phyloP scores from a whole-genome alignment of 352 stramenopile genomes.

The Phytophthora pini region DNA sequence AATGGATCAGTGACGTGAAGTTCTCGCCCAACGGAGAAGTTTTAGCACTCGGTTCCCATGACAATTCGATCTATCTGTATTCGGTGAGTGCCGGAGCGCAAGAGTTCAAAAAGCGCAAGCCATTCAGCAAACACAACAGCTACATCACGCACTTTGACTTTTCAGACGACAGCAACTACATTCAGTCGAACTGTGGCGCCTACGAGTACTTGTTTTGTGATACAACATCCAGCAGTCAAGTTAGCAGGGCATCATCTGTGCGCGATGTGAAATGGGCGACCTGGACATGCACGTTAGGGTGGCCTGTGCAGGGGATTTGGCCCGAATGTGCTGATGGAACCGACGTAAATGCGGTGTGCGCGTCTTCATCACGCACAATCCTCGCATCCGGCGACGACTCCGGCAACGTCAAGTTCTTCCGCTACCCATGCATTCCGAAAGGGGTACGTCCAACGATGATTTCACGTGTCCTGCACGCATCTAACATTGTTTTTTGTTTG shows the following conservation, averaged over 20 bases:
- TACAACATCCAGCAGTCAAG: constrained; percentile 74
- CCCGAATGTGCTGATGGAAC: constrained; percentile 81
- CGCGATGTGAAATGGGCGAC: constrained; percentile 90
- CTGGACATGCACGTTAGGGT: constrained; percentile 90
- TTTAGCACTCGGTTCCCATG: constrained; percentile 73
- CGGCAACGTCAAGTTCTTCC: constrained; percentile 87
- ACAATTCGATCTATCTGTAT: constrained; percentile 80
- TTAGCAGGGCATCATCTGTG: constrained; percentile 76
- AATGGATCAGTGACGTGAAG: constrained; percentile 84
- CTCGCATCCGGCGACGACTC: constrained; percentile 86
- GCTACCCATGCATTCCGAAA: constrained; percentile 81
- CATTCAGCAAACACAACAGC: constrained; percentile 85
- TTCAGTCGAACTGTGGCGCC: constrained; percentile 86
- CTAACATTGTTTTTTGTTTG: constrained; percentile 7
- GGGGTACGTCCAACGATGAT: constrained; percentile 42
- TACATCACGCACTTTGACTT: constrained; percentile 90
- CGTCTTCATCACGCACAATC: constrained; percentile 67
- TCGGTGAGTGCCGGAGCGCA: constrained; percentile 28
- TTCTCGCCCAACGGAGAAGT: constrained; percentile 63
- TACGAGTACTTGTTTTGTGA: constrained; percentile 94
- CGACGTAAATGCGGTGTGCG: constrained; percentile 83
- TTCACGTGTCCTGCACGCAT: neutral
- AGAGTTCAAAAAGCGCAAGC: constrained; percentile 65
- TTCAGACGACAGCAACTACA: constrained; percentile 64
- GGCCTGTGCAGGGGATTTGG: constrained; percentile 93